Conservation (phyloP, 2,329 filamentous ascomycete genomes). For the Cytospora piceicola region DNA sequence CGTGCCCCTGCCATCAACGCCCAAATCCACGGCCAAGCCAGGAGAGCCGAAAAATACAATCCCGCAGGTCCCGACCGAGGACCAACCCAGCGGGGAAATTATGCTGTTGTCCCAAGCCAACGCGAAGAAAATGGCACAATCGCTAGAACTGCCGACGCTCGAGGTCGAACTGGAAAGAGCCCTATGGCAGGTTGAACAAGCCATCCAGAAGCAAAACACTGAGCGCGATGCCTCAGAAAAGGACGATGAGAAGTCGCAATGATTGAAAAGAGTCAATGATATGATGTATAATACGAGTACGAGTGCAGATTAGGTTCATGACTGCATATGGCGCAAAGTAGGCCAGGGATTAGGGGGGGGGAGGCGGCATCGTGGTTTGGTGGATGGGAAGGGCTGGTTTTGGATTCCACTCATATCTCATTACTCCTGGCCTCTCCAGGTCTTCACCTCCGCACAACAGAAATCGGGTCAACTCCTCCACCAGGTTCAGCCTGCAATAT, state of each 20-base stretch:
- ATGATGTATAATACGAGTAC: conserved; percentile 25
- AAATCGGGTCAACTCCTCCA: conserved; percentile 17
- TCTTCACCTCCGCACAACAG: conserved; percentile 7
- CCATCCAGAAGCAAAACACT: conserved; percentile 45
- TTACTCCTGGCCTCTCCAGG: conserved; percentile 7
- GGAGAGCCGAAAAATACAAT: conserved; percentile 32
- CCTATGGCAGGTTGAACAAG: conserved; percentile 70
- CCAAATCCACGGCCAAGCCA: conserved; percentile 35
- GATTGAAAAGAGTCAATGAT: conserved; percentile 9
- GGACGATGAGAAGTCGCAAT: conserved; percentile 30
- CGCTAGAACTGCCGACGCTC: conserved; percentile 70
- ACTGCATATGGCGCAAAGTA: conserved; percentile 17
- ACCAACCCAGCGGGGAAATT: conserved; percentile 44
- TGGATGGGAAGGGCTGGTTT: conserved; percentile 1
- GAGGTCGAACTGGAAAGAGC: conserved; percentile 75
- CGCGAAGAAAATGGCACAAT: conserved; percentile 45
- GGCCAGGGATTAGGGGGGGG: neutral
- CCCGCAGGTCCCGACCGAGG: conserved; percentile 32
- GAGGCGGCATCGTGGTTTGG: conserved; percentile 11
- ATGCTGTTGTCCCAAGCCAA: conserved; percentile 44
- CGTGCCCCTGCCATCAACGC: conserved; percentile 35
- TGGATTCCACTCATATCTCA: conserved; percentile 23
- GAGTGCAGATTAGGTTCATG: conserved; percentile 14
- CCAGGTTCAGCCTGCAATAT: conserved; percentile 16
- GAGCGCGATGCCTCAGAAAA: conserved; percentile 27